Evolutionary conservation across 176 grass and related monocot genomes (phyloP).

Genomic region (Eleusine indica): DNA sequence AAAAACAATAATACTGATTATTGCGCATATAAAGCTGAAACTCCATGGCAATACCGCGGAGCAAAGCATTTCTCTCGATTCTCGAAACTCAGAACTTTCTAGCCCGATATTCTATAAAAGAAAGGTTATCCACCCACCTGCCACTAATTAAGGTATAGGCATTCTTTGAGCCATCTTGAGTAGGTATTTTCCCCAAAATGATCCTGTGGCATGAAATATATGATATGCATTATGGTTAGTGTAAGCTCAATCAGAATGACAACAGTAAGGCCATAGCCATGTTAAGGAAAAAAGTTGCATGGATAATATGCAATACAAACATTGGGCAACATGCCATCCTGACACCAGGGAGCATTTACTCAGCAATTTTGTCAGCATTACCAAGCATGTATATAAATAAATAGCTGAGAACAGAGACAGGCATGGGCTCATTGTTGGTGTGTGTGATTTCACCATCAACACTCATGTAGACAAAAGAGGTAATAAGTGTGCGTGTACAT

Average conservation of each 20-base stretch:
- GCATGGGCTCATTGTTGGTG: background rate
- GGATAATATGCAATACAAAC: constrained; percentile 31
- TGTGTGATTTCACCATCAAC: no score
- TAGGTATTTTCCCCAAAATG: constrained; percentile 86
- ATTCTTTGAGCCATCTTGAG: constrained; percentile 83
- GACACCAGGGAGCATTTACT: constrained; percentile 24
- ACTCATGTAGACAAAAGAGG: background rate
- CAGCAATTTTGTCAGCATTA: constrained; percentile 28
- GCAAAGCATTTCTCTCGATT: constrained; percentile 18
- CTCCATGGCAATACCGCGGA: constrained; percentile 12
- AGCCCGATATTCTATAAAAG: constrained; percentile 36
- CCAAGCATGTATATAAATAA: constrained; percentile 25
- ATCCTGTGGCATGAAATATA: constrained; percentile 78
- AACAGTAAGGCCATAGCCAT: background rate
- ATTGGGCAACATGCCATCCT: constrained; percentile 24
- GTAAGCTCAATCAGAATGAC: constrained; percentile 23
- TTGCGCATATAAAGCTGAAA: constrained; percentile 15
- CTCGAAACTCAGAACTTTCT: constrained; percentile 18
- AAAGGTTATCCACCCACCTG: constrained; percentile 64
- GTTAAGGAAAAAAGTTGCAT: constrained; percentile 24
- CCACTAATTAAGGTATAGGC: constrained; percentile 84
- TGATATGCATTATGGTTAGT: constrained; percentile 59
- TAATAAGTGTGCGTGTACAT: constrained; percentile 19
- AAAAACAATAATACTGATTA: background rate
- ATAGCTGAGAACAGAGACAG: background rate